Evolutionary conservation across 192 early-diverging fungal genomes (phyloP).

Genomic region (Dissophora globulifera): DNA sequence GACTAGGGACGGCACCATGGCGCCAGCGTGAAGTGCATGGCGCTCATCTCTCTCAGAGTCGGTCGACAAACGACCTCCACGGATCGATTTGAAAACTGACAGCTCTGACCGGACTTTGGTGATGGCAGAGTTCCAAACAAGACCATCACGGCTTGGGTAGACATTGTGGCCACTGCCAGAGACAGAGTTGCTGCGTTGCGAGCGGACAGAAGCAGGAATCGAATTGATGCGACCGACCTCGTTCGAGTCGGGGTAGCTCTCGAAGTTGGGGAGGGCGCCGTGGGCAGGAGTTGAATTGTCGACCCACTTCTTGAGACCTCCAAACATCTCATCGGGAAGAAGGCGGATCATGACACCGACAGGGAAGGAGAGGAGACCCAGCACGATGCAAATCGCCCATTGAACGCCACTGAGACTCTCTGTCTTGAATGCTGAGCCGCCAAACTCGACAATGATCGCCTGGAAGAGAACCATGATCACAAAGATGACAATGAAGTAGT

Average conservation of each 20-base stretch:
- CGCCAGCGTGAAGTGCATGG: conserved; percentile 41
- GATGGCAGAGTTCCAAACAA: conserved; percentile 58
- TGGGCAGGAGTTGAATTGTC: conserved; percentile 5
- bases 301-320: conserved; percentile 39
- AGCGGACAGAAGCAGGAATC: conserved; percentile 32
- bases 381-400: conserved; percentile 84
- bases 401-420: conserved; percentile 67
- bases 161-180: conserved; percentile 29
- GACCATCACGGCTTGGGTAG: conserved; percentile 54
- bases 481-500: conserved; percentile 83
- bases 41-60: conserved; percentile 35
- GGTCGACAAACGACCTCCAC: conserved; percentile 52
- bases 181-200: conserved; percentile 30
- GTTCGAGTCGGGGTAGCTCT: conserved; percentile 17
- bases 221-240: conserved; percentile 37
- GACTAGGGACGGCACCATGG: conserved; percentile 50
- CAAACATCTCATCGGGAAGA: conserved; percentile 74
- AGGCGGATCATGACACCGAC: conserved; percentile 85
- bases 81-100: conserved; percentile 52
- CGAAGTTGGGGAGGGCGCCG: conserved; percentile 39
- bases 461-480: conserved; percentile 80
- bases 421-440: conserved; percentile 87
- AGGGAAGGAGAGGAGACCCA: conserved; percentile 82
- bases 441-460: conserved; percentile 89
- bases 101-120: conserved; percentile 53